Conservation (phyloP, 208 protist genomes). For the Wallacemonas collosoma region DNA sequence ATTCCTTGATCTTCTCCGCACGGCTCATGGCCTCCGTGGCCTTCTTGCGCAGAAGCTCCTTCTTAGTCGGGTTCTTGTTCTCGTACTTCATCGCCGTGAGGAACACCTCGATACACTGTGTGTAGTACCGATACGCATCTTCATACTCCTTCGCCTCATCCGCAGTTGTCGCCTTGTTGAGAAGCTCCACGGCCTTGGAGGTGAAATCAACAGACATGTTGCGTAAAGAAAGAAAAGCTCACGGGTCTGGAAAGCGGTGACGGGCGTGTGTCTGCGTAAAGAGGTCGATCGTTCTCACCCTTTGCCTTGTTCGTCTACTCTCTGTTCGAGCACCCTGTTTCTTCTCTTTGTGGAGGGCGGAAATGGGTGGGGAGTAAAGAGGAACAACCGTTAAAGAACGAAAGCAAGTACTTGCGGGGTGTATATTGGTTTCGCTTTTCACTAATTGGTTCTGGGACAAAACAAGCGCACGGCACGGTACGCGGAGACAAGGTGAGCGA, state of each 20-base stretch:
- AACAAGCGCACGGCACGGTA: no score
- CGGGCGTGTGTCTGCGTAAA: no score
- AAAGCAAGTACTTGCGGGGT: no score
- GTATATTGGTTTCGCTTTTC: no score
- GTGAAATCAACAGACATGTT: conserved; percentile 93
- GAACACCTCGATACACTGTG: conserved; percentile 95
- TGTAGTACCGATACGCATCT: conserved; percentile 94
- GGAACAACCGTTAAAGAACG: no score
- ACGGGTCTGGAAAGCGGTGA: not conserved
- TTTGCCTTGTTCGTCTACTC: no score
- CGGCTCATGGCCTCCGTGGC: conserved; percentile 93
- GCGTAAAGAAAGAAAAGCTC: conserved; percentile 19
- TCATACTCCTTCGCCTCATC: conserved; percentile 95
- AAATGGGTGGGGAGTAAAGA: no score
- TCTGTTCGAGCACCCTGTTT: no score
- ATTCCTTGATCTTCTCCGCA: conserved; percentile 96
- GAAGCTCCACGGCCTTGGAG: conserved; percentile 93
- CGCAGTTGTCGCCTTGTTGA: conserved; percentile 88
- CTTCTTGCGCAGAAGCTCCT: conserved; percentile 91
- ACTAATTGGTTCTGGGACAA: no score
- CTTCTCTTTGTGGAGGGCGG: no score
- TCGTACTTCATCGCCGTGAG: conserved; percentile 95
- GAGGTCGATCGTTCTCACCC: no score
- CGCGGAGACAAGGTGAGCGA: no score
- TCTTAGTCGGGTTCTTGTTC: conserved; percentile 94